Evolutionary conservation across 345 rosid species (phyloP).

Genomic region (Camelina hispida): DNA sequence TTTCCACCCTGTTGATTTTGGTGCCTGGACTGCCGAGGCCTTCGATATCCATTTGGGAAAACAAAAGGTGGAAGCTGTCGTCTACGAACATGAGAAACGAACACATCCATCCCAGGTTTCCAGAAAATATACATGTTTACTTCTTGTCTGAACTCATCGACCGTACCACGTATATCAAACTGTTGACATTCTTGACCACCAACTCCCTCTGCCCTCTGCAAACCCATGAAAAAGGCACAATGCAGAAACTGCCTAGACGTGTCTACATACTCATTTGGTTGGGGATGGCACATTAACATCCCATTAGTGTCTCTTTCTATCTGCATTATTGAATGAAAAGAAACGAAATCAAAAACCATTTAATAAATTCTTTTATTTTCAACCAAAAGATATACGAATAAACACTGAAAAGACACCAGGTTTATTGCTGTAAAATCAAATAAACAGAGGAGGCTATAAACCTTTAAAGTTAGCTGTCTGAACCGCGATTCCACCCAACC

Average conservation of each 20-base stretch:
- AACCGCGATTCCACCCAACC: constrained; percentile 89
- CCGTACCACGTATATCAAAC: constrained; percentile 74
- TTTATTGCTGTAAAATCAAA: constrained; percentile 13
- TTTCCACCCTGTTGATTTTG: constrained; percentile 52
- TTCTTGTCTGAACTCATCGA: constrained; percentile 67
- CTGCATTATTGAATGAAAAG: constrained; percentile 48
- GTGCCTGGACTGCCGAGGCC: constrained; percentile 58
- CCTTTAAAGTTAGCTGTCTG: constrained; percentile 77
- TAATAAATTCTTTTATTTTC: not conserved
- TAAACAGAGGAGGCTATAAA: constrained; percentile 22
- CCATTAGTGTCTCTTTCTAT: constrained; percentile 77
- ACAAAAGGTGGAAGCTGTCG: constrained; percentile 71
- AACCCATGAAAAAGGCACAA: constrained; percentile 79
- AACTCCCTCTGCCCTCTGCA: constrained; percentile 68
- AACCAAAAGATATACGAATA: not conserved
- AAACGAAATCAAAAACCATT: not conserved
- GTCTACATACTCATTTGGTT: constrained; percentile 65
- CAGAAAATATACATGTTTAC: constrained; percentile 61
- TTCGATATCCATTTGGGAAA: constrained; percentile 65
- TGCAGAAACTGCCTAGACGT: constrained; percentile 60
- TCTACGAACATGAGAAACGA: constrained; percentile 74
- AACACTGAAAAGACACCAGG: constrained; percentile 10
- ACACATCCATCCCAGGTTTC: constrained; percentile 81
- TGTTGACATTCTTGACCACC: constrained; percentile 73
- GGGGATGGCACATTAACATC: constrained; percentile 80